These are phyloP conservation scores for Microstroma glucosiphilum DNA, from an alignment of 1,284 basidiomycete species.

Conservation along the genomic window DNA sequence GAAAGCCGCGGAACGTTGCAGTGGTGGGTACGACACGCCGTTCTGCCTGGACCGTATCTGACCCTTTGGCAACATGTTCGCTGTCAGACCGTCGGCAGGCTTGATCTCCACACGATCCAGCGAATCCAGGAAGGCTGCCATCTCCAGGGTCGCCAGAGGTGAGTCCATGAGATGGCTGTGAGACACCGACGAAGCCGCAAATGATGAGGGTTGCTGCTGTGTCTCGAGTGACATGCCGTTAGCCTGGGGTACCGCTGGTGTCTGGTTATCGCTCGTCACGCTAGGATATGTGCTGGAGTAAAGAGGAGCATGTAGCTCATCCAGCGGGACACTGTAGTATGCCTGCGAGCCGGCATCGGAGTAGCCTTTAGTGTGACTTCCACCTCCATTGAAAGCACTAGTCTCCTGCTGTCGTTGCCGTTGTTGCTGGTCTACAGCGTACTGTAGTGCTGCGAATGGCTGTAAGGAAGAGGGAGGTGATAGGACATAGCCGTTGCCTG, in stretches of 20 bases:
- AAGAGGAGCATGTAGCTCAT: not conserved
- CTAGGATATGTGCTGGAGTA: not conserved
- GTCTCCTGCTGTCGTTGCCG: too few species aligned
- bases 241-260: not conserved
- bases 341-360: not conserved
- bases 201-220: not conserved
- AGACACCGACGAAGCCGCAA: conserved; percentile 40
- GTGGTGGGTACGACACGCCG: not conserved
- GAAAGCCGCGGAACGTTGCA: not conserved
- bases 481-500: not conserved
- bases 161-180: conserved; percentile 13
- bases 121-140: conserved; percentile 46
- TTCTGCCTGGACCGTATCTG: not conserved
- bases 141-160: conserved; percentile 35
- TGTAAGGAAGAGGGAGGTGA: not conserved
- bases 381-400: too few species aligned
- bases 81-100: conserved; percentile 26
- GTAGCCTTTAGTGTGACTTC: too few species aligned
- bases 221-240: not conserved
- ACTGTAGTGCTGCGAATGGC: too few species aligned
- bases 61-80: conserved; percentile 10
- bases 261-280: not conserved
- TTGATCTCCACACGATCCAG: conserved; percentile 47
- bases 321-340: not conserved
- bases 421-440: too few species aligned